Percentiles rank a stretch among this genome's conserved stretches.
Evolutionary conservation across 2,329 filamentous ascomycete species (phyloP).

Genomic region (Cladophialophora exuberans): DNA sequence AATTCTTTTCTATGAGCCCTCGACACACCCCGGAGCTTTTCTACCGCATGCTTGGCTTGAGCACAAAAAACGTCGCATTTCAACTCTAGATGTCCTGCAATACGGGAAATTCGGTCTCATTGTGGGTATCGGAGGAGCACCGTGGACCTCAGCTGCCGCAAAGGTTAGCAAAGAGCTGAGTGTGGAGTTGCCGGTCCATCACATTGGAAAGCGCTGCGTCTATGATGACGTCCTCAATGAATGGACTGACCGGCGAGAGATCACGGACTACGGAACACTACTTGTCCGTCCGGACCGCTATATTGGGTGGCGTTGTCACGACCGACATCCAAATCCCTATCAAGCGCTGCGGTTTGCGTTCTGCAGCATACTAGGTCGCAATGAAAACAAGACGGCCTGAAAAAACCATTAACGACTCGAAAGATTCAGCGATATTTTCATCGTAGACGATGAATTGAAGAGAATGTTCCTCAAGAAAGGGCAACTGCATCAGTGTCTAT

Average conservation of each 20-base stretch:
- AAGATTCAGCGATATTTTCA: too few species aligned
- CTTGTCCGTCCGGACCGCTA: conserved; percentile 63
- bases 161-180: conserved; percentile 44
- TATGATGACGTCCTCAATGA: conserved; percentile 66
- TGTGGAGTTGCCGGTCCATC: conserved; percentile 53
- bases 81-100: conserved; percentile 63
- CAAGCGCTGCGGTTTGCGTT: too few species aligned
- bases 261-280: conserved; percentile 61
- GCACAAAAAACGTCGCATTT: conserved; percentile 47
- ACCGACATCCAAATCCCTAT: too few species aligned
- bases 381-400: too few species aligned
- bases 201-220: conserved; percentile 61
- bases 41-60: conserved; percentile 67
- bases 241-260: conserved; percentile 57
- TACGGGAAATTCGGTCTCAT: conserved; percentile 56
- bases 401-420: too few species aligned
- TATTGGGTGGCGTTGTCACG: conserved; percentile 63
- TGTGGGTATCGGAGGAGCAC: conserved; percentile 57
- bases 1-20: conserved; percentile 47
- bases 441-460: too few species aligned
- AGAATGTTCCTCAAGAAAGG: too few species aligned
- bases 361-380: too few species aligned
- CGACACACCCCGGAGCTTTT: conserved; percentile 61
- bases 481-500: too few species aligned
- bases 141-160: conserved; percentile 56